Conservation (phyloP, 192 early-diverging fungal genomes). For the Rhizoclosmatium sp. region DNA sequence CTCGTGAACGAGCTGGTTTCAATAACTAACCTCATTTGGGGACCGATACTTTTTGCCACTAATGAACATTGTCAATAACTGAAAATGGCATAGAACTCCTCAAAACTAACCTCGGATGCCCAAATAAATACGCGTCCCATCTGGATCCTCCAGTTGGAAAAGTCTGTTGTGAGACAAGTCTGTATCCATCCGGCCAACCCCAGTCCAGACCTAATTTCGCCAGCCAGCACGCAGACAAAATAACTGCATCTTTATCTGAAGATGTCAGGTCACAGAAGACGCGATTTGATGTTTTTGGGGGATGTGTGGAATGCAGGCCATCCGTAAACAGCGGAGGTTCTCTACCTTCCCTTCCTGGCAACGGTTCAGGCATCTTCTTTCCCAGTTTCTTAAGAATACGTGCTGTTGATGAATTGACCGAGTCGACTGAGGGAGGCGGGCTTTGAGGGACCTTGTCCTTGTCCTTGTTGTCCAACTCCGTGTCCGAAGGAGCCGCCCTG, state of each 20-base stretch:
- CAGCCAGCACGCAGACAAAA: slow-evolving; percentile 12
- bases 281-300: not conserved
- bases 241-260: slow-evolving; percentile 13
- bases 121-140: slow-evolving; percentile 33
- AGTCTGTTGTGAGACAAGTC: slow-evolving; percentile 1
- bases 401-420: not conserved
- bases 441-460: not conserved
- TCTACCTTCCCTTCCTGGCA: not conserved
- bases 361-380: not conserved
- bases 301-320: not conserved
- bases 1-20: not conserved
- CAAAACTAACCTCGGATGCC: slow-evolving; percentile 14
- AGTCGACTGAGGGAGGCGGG: not conserved
- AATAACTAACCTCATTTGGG: slow-evolving; percentile 21
- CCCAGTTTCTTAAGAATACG: not conserved
- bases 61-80: not conserved
- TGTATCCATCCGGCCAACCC: slow-evolving; percentile 16
- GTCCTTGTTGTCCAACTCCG: not conserved
- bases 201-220: slow-evolving; percentile 14
- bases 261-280: slow-evolving; percentile 18
- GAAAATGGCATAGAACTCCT: not conserved
- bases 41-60: slow-evolving; percentile 16
- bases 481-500: not conserved
- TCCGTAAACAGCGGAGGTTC: slow-evolving; percentile 20
- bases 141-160: not conserved